phyloP scores from a whole-genome alignment of 164 flowering plant species.

The Houttuynia cordata region DNA sequence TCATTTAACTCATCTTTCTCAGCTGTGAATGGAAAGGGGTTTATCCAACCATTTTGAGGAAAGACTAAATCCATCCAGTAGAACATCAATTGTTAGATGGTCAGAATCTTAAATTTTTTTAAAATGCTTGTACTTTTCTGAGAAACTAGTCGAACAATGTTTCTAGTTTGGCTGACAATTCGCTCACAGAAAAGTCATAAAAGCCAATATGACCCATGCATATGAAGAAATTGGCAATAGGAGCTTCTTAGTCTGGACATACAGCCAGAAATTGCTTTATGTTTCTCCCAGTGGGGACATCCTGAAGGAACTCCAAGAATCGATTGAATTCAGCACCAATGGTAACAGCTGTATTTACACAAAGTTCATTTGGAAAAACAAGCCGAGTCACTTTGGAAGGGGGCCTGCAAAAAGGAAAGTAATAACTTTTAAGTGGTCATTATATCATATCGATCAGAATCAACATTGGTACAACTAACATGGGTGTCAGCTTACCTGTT shows the following conservation, averaged over 20 bases:
- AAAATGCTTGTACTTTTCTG: background rate
- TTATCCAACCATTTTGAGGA: too few relatives aligned
- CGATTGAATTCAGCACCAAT: constrained; percentile 56
- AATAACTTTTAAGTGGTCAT: background rate
- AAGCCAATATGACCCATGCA: background rate
- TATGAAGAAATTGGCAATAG: background rate
- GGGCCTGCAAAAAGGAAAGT: constrained; percentile 30
- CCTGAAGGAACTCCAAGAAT: constrained; percentile 58
- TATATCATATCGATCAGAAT: background rate
- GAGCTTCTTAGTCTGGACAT: constrained; percentile 6
- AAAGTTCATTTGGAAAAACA: constrained; percentile 46
- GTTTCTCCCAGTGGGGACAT: constrained; percentile 61
- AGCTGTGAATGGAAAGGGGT: background rate
- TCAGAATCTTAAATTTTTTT: background rate
- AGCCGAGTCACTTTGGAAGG: constrained; percentile 55
- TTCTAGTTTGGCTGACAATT: background rate
- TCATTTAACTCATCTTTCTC: background rate
- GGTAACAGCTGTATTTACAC: constrained; percentile 42
- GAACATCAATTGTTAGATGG: background rate
- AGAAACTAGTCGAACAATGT: background rate
- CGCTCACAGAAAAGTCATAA: background rate
- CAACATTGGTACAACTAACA: background rate
- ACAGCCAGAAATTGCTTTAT: constrained; percentile 75
- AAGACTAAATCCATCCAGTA: background rate
- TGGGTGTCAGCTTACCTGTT: constrained; percentile 33